Conservation (phyloP, 192 early-diverging fungal species). For the Podila verticillata region DNA sequence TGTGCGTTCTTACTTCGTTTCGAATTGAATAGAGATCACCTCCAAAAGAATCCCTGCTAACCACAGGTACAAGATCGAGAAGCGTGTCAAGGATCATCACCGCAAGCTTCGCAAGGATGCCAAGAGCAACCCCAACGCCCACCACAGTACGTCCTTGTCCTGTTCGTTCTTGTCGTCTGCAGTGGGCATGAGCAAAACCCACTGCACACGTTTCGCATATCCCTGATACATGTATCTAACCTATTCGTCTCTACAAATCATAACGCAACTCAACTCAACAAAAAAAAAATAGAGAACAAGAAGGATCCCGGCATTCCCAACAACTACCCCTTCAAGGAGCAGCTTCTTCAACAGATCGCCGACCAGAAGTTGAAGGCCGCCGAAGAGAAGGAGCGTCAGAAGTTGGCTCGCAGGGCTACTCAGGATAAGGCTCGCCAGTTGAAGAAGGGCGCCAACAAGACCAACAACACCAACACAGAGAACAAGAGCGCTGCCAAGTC, state of each 20-base stretch:
- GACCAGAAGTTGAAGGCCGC: constrained; percentile 43
- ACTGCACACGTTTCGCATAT: not conserved
- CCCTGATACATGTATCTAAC: not conserved
- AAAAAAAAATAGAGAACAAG: constrained; percentile 59
- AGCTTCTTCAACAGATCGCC: constrained; percentile 76
- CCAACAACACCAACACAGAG: constrained; percentile 9
- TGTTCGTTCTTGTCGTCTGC: not conserved
- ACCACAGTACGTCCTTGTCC: constrained; percentile 30
- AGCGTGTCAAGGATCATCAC: constrained; percentile 66
- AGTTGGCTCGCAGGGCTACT: constrained; percentile 24
- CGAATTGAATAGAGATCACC: constrained; percentile 54
- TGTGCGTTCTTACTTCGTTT: not conserved
- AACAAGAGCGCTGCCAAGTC: constrained; percentile 13
- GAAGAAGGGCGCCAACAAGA: constrained; percentile 21
- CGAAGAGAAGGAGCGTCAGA: constrained; percentile 36
- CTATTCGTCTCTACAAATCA: not conserved
- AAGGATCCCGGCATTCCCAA: constrained; percentile 98
- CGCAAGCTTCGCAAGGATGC: constrained; percentile 64
- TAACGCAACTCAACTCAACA: not conserved
- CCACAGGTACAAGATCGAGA: constrained; percentile 68
- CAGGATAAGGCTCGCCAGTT: constrained; percentile 9
- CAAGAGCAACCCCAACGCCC: constrained; percentile 58
- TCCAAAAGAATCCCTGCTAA: constrained; percentile 66
- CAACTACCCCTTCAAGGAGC: constrained; percentile 89
- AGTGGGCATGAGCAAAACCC: not conserved